Conservation (phyloP, 371 early-diverging fungal genomes). For the Chytridium lagenaria region DNA sequence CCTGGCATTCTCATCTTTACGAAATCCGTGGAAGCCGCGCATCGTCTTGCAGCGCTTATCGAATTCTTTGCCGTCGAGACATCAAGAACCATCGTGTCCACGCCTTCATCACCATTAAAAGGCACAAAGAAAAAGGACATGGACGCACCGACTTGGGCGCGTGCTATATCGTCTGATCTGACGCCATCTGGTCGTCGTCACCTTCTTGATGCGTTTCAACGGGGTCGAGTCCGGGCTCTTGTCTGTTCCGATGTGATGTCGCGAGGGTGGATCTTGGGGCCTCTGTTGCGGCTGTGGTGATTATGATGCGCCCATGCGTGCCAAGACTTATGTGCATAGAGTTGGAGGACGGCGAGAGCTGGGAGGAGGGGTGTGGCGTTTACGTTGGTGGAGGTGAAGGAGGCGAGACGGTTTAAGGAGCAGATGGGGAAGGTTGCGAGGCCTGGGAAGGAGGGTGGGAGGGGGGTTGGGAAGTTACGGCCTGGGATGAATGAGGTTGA, state of each 20-base stretch:
- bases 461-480: slow-evolving; percentile 15
- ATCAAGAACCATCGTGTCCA: slow-evolving; percentile 75
- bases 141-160: slow-evolving; percentile 81
- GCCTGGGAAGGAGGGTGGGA: slow-evolving; percentile 17
- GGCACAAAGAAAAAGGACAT: slow-evolving; percentile 87
- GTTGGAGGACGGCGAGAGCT: slow-evolving; percentile 90
- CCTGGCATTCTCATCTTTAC: slow-evolving; percentile 87
- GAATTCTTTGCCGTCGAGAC: slow-evolving; percentile 74
- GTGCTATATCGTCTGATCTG: slow-evolving; percentile 88
- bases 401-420: slow-evolving; percentile 63
- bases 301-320: slow-evolving; percentile 93
- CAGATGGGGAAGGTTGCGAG: slow-evolving; percentile 15
- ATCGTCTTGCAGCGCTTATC: slow-evolving; percentile 74
- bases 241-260: slow-evolving; percentile 88
- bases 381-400: slow-evolving; percentile 85
- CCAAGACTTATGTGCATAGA: slow-evolving; percentile 86
- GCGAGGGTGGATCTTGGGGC: slow-evolving; percentile 95
- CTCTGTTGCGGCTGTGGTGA: slow-evolving; percentile 96
- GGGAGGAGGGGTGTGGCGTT: slow-evolving; percentile 81
- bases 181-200: slow-evolving; percentile 65
- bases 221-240: slow-evolving; percentile 53
- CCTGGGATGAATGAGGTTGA: neutral
- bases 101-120: too few relatives aligned
- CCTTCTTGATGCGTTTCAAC: slow-evolving; percentile 60
- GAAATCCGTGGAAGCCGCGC: slow-evolving; percentile 91